Percentiles rank a stretch among this genome's conserved stretches.
These are phyloP conservation scores for Pyrus pyrifolia DNA, from an alignment of 306 rosid genomes.

Conservation along the genomic window DNA sequence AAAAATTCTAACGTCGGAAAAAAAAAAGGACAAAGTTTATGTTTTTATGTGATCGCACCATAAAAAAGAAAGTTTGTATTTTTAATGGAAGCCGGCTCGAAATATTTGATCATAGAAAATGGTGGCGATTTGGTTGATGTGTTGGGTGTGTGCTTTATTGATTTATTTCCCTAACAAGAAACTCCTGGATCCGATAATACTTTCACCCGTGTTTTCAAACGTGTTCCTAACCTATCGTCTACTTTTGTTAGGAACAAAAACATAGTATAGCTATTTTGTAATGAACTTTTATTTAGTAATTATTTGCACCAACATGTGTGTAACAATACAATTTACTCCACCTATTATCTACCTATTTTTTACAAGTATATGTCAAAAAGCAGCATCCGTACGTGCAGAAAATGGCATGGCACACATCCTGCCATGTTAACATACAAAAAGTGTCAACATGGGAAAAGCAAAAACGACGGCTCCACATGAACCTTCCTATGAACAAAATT, in stretches of 20 bases:
- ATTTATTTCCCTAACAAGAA: too few species aligned
- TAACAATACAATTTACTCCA: not conserved
- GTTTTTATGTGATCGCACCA: too few species aligned
- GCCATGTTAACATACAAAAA: not conserved
- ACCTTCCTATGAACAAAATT: slow-evolving; percentile 47
- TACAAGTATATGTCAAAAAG: not conserved
- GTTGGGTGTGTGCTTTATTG: too few species aligned
- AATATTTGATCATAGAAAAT: too few species aligned
- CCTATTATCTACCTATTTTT: not conserved
- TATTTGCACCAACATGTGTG: not conserved
- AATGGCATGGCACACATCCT: too few species aligned
- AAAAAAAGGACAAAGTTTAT: too few species aligned
- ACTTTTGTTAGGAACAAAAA: not conserved
- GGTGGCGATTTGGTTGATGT: too few species aligned
- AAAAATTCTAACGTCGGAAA: too few species aligned
- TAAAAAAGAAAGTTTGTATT: too few species aligned
- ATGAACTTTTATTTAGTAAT: not conserved
- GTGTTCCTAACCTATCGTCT: not conserved
- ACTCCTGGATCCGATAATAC: too few species aligned
- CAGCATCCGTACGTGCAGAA: too few species aligned
- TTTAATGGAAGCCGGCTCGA: too few species aligned
- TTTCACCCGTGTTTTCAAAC: not conserved
- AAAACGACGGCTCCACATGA: slow-evolving; percentile 59
- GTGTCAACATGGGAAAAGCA: slow-evolving; percentile 64
- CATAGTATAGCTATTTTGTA: not conserved